Base-by-base conservation (phyloP, 768 basidiomycete species). In the Psilocybe cubensis region DNA sequence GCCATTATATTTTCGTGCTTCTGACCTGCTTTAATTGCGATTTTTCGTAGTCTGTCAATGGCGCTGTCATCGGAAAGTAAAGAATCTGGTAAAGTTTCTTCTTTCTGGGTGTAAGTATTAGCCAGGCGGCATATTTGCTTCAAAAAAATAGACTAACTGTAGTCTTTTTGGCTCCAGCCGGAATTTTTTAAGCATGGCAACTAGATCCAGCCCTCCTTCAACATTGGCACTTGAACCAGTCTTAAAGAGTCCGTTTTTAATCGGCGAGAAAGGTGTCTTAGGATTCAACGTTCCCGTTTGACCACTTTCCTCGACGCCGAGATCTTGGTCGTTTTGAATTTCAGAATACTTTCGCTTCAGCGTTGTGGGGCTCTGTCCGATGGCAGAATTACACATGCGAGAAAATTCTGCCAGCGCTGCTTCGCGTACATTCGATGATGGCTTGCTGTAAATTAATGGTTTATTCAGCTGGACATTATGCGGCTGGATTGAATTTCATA, bases 21-120 rank as follows among this genome's bases (percentile, higher is more conserved):
- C 67, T 82, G 21, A 92, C 81, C 4, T 79, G 75, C 66, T 79
- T 86, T 53, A 82, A 76, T 42, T 62, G 59, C 46, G 59, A 64
- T 57, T 78, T 83, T 66, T 93, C 82, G 23, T 66, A 51, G 11
- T 83, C 79, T 2, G 79, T 79, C 48, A 94, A 72, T 5, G 90
- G 86, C 1, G 79, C 74, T 0, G 77, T 80, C 73, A 94, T 81
- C 1, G 91, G 89, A 63, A 95, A 94, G 65, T 86, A 89, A 27
- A 97, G 76, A 17, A 96, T 83, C 68, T 97, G 94, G 67, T 91
- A 94, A 43, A 88, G 78, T 57, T 82, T 74, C 62, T 76, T 72
- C 60, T 72, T 76, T 58, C 86, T 87, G 62, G n/a, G 46, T 42
- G 10, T 20, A 27, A 31, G 7, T 24, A 23, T 44, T n/a, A 57